Evolutionary conservation across 805 yeast genomes (phyloP), one percentile per base, ranked within the genome.

Genomic region (Starmerella bombi): DNA sequence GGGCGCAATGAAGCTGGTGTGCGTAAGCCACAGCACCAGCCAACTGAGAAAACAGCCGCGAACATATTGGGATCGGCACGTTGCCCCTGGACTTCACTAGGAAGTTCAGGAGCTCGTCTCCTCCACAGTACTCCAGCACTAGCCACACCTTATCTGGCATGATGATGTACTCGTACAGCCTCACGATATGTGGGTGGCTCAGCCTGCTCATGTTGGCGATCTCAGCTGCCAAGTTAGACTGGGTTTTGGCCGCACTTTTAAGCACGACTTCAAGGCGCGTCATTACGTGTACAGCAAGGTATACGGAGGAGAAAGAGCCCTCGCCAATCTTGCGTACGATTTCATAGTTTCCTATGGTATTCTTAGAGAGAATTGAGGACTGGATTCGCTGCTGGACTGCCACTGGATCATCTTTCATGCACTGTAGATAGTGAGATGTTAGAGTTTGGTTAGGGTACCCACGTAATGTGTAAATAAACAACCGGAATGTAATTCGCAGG

Each of bases 251-350:
- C 32, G 65, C 49, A 35, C 84, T 80, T 53, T 88, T 88, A 46
- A 91, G 60, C 15, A 91, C 97, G 3, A 88, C 69, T 55, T 72
- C 77, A n/a, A 74, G 66, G 40, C 75, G 75, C 9, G 94, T 71
- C 34, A 85, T 65, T 38, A 70, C 69, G 54, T 88, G 97, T 28
- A 66, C 66, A 1, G 95, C 97, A 23, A 88, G 62, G 57, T 79
- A 91, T 1, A 85, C 94, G 54, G 80, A 81, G 7, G 97, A 96
- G 67, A 85, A 88, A 35, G 47, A 71, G 8, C 96, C 96, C 52
- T 82, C 85, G 2, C 96, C 97, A 18, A 88, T 78, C 49, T 77
- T 81, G 43, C 75, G 66, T 5, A 74, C 53, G 6, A 91, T 73
- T 38, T 69, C 64, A 55, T 88, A 88, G 59, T 80, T 83, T 1